Percentiles rank a stretch among this genome's conserved stretches.
These are phyloP conservation scores for Solioccasus polychromus DNA, from an alignment of 768 basidiomycete species.

Conservation along the genomic window DNA sequence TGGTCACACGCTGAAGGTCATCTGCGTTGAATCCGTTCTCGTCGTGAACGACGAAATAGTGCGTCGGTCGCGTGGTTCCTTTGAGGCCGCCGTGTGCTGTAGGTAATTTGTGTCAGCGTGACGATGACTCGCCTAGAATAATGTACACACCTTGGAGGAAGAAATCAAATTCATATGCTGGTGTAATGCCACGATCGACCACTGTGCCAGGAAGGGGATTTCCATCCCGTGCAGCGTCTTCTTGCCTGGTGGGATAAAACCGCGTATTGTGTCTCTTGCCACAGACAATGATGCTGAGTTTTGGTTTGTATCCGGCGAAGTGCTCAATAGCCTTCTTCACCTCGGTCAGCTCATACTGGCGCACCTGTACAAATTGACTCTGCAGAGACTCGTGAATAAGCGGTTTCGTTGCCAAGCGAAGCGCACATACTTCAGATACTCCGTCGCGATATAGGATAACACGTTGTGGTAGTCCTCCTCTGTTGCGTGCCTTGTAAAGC, in stretches of 20 bases:
- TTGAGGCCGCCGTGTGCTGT: constrained; percentile 42
- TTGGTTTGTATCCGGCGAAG: constrained; percentile 43
- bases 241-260: constrained; percentile 45
- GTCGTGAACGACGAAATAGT: constrained; percentile 55
- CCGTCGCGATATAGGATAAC: constrained; percentile 63
- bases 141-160: constrained; percentile 44
- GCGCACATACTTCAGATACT: constrained; percentile 63
- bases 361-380: constrained; percentile 48
- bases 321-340: constrained; percentile 40
- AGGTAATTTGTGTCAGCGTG: not conserved
- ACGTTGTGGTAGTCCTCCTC: constrained; percentile 38
- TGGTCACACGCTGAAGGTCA: constrained; percentile 47
- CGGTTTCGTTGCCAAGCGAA: not conserved
- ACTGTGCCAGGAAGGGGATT: constrained; percentile 55
- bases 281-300: constrained; percentile 52
- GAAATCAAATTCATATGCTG: constrained; percentile 53
- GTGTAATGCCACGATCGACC: constrained; percentile 54
- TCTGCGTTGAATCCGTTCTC: constrained; percentile 50
- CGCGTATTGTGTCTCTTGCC: constrained; percentile 57
- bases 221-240: constrained; percentile 40
- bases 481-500: constrained; percentile 35
- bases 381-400: constrained; percentile 10
- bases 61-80: constrained; percentile 47
- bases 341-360: constrained; percentile 39
- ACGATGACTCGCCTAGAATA: not conserved